Percentiles rank a stretch among this genome's conserved stretches.
phyloP scores from a whole-genome alignment of 257 asterid genomes.

The Nicotiana paniculata region DNA sequence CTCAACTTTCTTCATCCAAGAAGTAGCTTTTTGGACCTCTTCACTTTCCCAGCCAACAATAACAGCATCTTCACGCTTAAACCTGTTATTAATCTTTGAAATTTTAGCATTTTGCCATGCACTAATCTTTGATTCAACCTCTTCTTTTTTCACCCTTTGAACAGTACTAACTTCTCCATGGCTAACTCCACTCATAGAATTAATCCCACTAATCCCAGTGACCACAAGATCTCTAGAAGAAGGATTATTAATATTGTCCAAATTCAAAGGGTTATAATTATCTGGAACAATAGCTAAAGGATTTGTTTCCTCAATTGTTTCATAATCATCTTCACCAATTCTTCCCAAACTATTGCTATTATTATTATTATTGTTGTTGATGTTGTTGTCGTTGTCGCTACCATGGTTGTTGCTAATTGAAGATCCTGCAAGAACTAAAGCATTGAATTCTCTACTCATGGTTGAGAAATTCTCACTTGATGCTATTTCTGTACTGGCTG shows the following conservation, averaged over 20 bases:
- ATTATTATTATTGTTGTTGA: conserved; percentile 7
- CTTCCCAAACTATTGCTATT: conserved; percentile 29
- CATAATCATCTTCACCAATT: conserved; percentile 52
- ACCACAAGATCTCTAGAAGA: not conserved
- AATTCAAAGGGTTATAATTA: conserved; percentile 1
- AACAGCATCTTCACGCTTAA: conserved; percentile 79
- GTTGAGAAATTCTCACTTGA: conserved; percentile 49
- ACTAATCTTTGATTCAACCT: conserved; percentile 71
- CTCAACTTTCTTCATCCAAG: conserved; percentile 97
- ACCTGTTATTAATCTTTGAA: conserved; percentile 76
- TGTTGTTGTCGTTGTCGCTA: conserved; percentile 18
- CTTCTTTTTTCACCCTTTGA: conserved; percentile 77
- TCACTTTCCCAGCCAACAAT: conserved; percentile 81
- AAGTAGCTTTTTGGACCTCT: conserved; percentile 73
- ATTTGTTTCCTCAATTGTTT: conserved; percentile 35
- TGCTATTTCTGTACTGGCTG: conserved; percentile 29
- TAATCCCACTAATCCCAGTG: too few species aligned
- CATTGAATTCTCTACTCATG: conserved; percentile 80
- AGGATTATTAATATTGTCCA: not conserved
- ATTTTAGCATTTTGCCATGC: conserved; percentile 90
- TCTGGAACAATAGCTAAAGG: conserved; percentile 78
- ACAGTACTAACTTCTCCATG: conserved; percentile 30
- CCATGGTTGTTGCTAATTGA: conserved; percentile 26
- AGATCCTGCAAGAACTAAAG: conserved; percentile 63
- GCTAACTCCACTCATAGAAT: too few species aligned